Evolutionary conservation across 768 basidiomycete genomes (phyloP), one percentile per base, ranked within the genome.

Genomic region (Termitomyces sp.): DNA sequence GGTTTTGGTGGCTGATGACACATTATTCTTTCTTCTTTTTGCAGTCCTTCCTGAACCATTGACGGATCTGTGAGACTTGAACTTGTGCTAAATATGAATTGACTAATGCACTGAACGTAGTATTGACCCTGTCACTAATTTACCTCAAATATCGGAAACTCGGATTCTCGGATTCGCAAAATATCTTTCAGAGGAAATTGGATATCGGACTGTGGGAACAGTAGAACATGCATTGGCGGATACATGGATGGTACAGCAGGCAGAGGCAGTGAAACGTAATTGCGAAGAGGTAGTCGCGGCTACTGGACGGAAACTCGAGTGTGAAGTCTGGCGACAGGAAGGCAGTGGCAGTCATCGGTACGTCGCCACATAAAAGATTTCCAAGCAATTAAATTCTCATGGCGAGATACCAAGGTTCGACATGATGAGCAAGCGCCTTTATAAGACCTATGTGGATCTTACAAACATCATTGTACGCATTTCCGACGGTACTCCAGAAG

Each of bases 191-290:
- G 93, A 94, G 67, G 85, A 83, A 5, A 92, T 94, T 47, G 95
- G 94, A 1, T 98, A 86, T 72, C 79, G 96, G 49, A 97, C 91
- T 0, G 91, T 96, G 10, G 96, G 96, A 1, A 94, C 94, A 0
- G 78, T 79, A 33, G 94, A 98, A 68, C 93, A 96, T 72, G 88
- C 90, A 0, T 68, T 84, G 28, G 93, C 89, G 3, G 94, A 97
- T 63, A 73, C 77, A 26, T 98, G 93, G 86, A 85, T 95, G 80
- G 66, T 86, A 22, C 72, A 81, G 47, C 82, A 87, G 64, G 87
- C 88, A 2, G 73, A 85, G 54, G 75, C 76, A 45, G 69, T 95
- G 38, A 76, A 85, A 65, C 69, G 71, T 33, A 71, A 84, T 52
- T 95, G 94, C 67, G 83, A 88, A 46, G 71, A 71, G 49, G 70